Conservation (phyloP, 176 grass and related monocot species). For the Elymus sibiricus region DNA sequence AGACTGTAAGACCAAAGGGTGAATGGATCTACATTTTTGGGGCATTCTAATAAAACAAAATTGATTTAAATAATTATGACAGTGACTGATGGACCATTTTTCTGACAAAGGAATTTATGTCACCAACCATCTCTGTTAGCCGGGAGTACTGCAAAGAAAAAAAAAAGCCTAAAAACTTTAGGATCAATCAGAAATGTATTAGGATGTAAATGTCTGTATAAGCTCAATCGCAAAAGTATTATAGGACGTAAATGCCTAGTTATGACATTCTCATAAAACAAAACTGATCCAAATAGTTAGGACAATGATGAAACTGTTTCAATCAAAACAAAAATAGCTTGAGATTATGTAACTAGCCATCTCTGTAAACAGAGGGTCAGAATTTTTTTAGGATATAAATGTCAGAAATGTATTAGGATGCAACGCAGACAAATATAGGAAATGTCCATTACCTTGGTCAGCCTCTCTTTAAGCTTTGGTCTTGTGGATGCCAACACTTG, state of each 20-base stretch:
- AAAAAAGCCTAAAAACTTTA: background rate
- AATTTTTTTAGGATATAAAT: background rate
- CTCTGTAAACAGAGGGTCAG: background rate
- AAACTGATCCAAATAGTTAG: background rate
- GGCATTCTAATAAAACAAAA: background rate
- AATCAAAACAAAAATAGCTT: background rate
- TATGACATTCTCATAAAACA: background rate
- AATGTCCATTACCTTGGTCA: constrained; percentile 65
- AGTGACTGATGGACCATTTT: background rate
- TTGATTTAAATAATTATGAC: background rate
- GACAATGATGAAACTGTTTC: background rate
- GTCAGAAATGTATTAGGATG: background rate
- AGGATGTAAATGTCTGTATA: background rate
- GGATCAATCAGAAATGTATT: background rate
- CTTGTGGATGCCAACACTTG: constrained; percentile 29
- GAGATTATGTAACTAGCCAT: background rate
- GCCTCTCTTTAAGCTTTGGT: constrained; percentile 63
- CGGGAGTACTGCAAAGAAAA: background rate
- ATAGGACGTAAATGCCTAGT: too few relatives aligned
- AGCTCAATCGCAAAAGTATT: background rate
- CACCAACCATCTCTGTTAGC: background rate
- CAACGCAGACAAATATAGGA: too few relatives aligned
- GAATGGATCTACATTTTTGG: background rate
- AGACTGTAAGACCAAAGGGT: background rate
- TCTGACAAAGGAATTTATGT: background rate